These are phyloP conservation scores for Sextonia rubra DNA, from an alignment of 164 flowering plant species.

Conservation along the genomic window DNA sequence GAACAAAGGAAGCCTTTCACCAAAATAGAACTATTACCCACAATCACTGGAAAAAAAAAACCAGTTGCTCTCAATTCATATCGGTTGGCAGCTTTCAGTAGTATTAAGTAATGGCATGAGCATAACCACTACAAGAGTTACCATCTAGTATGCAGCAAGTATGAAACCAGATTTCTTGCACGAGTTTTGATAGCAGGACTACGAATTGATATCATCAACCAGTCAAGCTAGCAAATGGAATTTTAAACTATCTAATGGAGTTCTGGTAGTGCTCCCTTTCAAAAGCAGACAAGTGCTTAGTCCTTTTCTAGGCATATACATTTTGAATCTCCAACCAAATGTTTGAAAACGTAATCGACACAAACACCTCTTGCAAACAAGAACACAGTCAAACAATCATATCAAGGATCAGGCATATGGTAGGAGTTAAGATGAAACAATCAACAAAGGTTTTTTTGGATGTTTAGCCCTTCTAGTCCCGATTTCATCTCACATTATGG, in stretches of 20 bases:
- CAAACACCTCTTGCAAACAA: background rate
- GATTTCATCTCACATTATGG: no score
- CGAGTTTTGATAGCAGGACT: conserved; percentile 3
- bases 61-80: background rate
- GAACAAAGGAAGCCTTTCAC: background rate
- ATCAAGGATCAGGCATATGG: conserved; percentile 3
- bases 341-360: background rate
- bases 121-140: background rate
- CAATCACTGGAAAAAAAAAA: background rate
- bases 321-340: background rate
- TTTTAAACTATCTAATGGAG: background rate
- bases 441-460: no score
- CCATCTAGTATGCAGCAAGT: background rate
- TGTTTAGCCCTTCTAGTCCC: no score
- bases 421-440: background rate
- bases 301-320: background rate
- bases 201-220: background rate
- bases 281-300: background rate
- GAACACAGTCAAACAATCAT: background rate
- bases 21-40: background rate
- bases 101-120: background rate
- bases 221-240: background rate
- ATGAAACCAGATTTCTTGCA: conserved; percentile 1
- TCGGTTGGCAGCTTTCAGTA: background rate
- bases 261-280: background rate